phyloP scores from a whole-genome alignment of 192 early-diverging fungal genomes.

The Dissophora globulifera region DNA sequence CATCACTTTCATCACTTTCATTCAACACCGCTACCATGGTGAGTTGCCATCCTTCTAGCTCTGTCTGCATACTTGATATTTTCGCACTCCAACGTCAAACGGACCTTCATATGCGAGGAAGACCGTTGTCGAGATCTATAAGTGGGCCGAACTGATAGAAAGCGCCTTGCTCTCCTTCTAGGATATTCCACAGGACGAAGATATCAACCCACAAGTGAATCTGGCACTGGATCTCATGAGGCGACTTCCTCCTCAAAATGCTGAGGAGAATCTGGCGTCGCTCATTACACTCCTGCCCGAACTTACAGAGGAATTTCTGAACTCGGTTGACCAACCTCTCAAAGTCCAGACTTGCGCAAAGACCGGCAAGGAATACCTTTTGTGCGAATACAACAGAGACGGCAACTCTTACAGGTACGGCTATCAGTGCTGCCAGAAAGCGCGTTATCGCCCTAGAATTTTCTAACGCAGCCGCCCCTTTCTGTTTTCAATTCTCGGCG shows the following conservation, averaged over 20 bases:
- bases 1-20: background rate
- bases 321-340: conserved; percentile 93
- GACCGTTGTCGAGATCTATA: no score
- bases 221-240: conserved; percentile 98
- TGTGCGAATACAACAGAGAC: conserved; percentile 98
- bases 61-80: background rate
- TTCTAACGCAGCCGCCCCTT: no score
- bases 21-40: conserved; percentile 8
- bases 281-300: conserved; percentile 87
- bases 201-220: conserved; percentile 69
- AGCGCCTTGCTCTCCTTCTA: no score
- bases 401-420: conserved; percentile 89
- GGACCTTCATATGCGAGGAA: no score
- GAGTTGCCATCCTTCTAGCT: no score
- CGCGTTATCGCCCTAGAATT: no score
- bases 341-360: conserved; percentile 74
- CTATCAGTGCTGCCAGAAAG: background rate
- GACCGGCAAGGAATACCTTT: conserved; percentile 84
- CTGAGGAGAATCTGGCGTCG: conserved; percentile 86
- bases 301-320: conserved; percentile 90
- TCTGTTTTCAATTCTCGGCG: no score
- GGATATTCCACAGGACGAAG: conserved; percentile 9
- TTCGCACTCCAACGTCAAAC: background rate
- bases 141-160: no score
- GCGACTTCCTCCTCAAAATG: conserved; percentile 92